Percentiles rank a stretch among this genome's conserved stretches.
Evolutionary conservation across 495 filamentous ascomycete species (phyloP).

Genomic region (Cercophora scortea): DNA sequence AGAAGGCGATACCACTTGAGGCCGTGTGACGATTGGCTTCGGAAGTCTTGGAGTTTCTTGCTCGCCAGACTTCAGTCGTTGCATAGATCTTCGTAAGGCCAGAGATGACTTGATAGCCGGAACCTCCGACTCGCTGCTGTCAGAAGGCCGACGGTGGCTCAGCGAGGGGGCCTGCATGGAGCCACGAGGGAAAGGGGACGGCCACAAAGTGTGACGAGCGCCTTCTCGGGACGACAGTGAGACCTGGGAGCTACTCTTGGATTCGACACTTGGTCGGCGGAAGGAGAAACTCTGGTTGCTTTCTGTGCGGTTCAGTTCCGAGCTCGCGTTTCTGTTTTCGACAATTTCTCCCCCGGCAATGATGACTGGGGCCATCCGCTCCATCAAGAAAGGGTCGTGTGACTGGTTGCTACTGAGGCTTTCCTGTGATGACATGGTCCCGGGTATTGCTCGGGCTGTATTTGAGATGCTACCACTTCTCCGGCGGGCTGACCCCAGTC

Average conservation of each 20-base stretch:
- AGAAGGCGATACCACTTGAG: constrained; percentile 31
- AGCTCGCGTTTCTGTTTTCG: constrained; percentile 49
- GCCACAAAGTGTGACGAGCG: constrained; percentile 39
- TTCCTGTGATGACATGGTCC: constrained; percentile 41
- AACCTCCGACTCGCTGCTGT: constrained; percentile 45
- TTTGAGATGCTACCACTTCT: constrained; percentile 49
- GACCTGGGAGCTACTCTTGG: constrained; percentile 31
- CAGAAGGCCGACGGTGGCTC: constrained; percentile 34
- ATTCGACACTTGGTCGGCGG: constrained; percentile 44
- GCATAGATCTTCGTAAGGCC: constrained; percentile 45
- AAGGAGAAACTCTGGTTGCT: constrained; percentile 52
- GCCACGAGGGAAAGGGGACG: constrained; percentile 39
- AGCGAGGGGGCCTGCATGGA: constrained; percentile 12
- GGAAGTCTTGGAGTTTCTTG: constrained; percentile 31
- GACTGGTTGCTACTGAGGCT: constrained; percentile 34
- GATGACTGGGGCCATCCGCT: constrained; percentile 78
- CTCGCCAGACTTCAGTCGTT: constrained; percentile 33
- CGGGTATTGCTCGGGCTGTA: constrained; percentile 37
- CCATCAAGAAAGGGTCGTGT: constrained; percentile 49
- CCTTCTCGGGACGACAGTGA: constrained; percentile 34
- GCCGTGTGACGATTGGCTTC: constrained; percentile 32
- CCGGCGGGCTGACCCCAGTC: constrained; percentile 50
- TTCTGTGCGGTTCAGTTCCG: constrained; percentile 50
- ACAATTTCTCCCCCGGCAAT: constrained; percentile 67
- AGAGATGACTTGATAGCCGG: constrained; percentile 34